phyloP scores from a whole-genome alignment of 371 early-diverging fungal genomes.

The Sporodiniella umbellata region DNA sequence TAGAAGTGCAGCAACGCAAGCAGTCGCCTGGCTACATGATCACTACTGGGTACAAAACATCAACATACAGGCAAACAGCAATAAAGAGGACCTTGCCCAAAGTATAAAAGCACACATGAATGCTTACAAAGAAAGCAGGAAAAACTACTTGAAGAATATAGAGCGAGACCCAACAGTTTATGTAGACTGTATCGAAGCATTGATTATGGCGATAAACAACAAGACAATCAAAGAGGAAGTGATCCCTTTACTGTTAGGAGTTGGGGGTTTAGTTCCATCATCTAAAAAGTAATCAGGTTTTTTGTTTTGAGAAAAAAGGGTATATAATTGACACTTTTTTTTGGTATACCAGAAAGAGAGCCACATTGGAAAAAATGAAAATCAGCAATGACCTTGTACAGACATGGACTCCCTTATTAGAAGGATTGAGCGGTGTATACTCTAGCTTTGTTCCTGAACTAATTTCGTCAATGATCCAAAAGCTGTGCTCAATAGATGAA shows the following conservation, averaged over 20 bases:
- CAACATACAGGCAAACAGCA: constrained; percentile 7
- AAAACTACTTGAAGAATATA: constrained; percentile 25
- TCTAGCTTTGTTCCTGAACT: constrained; percentile 28
- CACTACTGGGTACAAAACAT: constrained; percentile 41
- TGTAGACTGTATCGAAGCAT: constrained; percentile 10
- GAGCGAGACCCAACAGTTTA: constrained; percentile 9
- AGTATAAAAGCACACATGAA: constrained; percentile 25
- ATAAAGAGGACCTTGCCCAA: neutral
- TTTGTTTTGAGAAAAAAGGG: no score
- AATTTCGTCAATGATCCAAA: constrained; percentile 24
- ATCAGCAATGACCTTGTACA: constrained; percentile 35
- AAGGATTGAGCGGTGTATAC: constrained; percentile 26
- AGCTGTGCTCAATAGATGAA: constrained; percentile 25
- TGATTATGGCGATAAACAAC: constrained; percentile 12
- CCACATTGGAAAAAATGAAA: constrained; percentile 23
- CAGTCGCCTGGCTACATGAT: constrained; percentile 49
- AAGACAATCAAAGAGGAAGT: constrained; percentile 12
- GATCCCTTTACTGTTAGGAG: constrained; percentile 34
- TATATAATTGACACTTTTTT: neutral
- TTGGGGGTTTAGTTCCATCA: constrained; percentile 42
- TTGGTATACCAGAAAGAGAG: constrained; percentile 37
- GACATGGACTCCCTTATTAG: constrained; percentile 42
- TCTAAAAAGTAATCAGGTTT: constrained; percentile 43
- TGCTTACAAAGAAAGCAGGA: constrained; percentile 38
- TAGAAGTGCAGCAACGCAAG: constrained; percentile 50